Base-by-base conservation (phyloP, 805 yeast genomes). In the Pichia kluyveri region DNA sequence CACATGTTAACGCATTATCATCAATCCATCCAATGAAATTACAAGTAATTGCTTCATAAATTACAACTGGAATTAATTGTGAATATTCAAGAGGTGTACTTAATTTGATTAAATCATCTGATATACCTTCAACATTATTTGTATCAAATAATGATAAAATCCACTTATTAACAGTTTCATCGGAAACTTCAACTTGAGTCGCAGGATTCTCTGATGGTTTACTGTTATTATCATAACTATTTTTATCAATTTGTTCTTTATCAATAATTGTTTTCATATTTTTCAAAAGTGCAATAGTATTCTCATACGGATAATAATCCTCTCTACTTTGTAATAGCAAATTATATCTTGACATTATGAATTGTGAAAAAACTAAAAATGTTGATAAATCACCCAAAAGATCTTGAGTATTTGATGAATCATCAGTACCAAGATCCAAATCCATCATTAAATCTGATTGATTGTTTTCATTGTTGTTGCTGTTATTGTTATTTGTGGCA, bases 71-170 rank as follows among this genome's bases (percentile, higher is more conserved):
- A 18, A 89, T 75, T 34, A 90, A 65, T 37, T 73, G 71, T 51
- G 84, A 76, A 45, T 85, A 77, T 49, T 86, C 90, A 54, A 78
- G 77, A 17, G 83, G 75, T 8, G 82, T 71, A 1, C 86, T 77
- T 11, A 80, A 70, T 54, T 81, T 76, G 58, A 90, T 78, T 51
- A 89, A 66, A 41, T 85, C 90, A 63, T 91, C 97, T 0, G 95
- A 82, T 37, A 90, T 78, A 4, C 96, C 96, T 38, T 82, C 83
- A 32, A 86, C 52, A 47, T 60, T 60, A 2, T 57, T 48, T 23
- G 56, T 50, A 52, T 87, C 90, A 64, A 86, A 89, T 39, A 91
- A 63, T 1, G 93, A 90, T 28, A 75, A 68, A 42, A 85, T 76
- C 98, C 98, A 91, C 26, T 79, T 83, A 41, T 78, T 76, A 17